Base-by-base conservation (phyloP, 2,329 filamentous ascomycete species). In the Penicillium sp. region DNA sequence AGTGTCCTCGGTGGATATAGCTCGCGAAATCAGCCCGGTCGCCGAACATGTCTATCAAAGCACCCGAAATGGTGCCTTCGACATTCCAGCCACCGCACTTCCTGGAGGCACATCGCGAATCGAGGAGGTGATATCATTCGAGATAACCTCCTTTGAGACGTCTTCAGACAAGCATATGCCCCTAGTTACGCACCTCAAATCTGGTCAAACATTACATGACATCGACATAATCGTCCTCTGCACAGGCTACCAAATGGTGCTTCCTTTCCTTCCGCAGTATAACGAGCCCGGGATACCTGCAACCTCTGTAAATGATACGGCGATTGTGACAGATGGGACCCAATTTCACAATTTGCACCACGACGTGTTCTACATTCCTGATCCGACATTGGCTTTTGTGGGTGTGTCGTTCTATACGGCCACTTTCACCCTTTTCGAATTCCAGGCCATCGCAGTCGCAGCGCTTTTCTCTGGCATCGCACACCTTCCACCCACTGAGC, bases 351-450 rank as follows among this genome's bases (percentile, higher is more conserved):
- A 89, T 57, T 72, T 89, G 1, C 82, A 88, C 72, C 82, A 82
- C 51, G 86, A 89, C 63, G 84, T 89, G 13, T 89, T 87, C 63
- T 89, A 88, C 67, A 87, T 88, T 39, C 78, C 79, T 0, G 85
- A 89, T 53, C 84, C 85, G 0, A 81, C 82, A 0, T 71, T 89
- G 0, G 72, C 76, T 0, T 88, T 88, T 55, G 73, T 88, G 16
- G 86, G 86, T 0, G 80, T 85, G 0, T 84, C 83, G 0, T 87
- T 83, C 61, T 81, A 86, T 61, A 82, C 82, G 0, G 83, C 84
- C 0, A 88, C 86, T 0, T 89, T 88, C 61, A 83, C 83, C 0
- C 72, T 88, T 0, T 89, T 88, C 54, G 86, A 89, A 53, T 87
- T 87, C 58, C 86, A 89, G 63, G 84, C 84, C 0, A 81, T 85